Base-by-base conservation (phyloP, 345 rosid genomes). In the Camelina laxa region DNA sequence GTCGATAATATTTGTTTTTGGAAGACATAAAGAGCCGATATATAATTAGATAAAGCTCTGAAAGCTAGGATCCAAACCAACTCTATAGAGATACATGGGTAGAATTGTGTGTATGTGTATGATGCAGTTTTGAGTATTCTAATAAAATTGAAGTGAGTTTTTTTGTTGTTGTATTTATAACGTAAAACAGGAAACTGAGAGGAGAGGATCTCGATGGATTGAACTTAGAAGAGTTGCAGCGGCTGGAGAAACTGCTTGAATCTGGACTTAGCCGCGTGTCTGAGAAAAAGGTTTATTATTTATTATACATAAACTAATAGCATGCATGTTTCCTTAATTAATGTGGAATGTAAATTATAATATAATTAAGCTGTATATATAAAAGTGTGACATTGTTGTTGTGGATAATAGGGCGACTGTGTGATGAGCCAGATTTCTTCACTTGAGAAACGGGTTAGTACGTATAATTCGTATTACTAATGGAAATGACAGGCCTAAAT, bases 181-280 rank as follows among this genome's bases (percentile, higher is more conserved):
- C 31, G 27, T 38, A 48, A 21, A 65, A 74, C 78, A 94, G 98
- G 83, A 87, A 88, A 74, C 65, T 94, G 88, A 90, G 97, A 36
- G 98, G 97, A 45, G 98, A 90, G 64, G 96, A 91, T 60, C 94
- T 94, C 38, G 95, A 84, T 7, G 98, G 89, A 58, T 45, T 91
- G 67, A 84, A 64, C 63, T 71, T 94, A 3, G 97, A 91, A 67
- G 91, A 91, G 35, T 75, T 94, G 57, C 91, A 83, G 74, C 82
- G 77, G 48, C 82, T 94, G 19, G 98, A 94, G 83, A 88, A 87
- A 74, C 72, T 85, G 33, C 93, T 94, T 17, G 97, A 90, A 81
- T 47, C 77, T 27, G 98, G 98, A 69, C 74, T 94, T 61, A 79
- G 79, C 78, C 87, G 92, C 60, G 88, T 91, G 20, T 83, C 86